These are phyloP conservation scores for Brassica carinata DNA, from an alignment of 345 rosid species.

Conservation along the genomic window DNA sequence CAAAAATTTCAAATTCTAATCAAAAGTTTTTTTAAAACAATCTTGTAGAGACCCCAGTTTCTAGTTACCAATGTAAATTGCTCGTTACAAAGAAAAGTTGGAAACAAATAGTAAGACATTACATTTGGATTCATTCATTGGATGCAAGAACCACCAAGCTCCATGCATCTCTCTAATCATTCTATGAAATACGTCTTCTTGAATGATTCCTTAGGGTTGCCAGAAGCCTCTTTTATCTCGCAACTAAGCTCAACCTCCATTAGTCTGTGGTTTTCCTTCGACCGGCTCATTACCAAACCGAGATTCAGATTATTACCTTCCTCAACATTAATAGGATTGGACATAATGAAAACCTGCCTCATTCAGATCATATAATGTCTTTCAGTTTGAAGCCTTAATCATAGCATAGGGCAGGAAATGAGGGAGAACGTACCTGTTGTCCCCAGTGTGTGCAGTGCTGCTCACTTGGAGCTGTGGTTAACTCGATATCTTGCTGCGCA, in stretches of 20 bases:
- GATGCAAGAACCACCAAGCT: conserved; percentile 26
- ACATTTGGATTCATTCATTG: conserved; percentile 20
- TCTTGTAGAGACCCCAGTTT: conserved; percentile 6
- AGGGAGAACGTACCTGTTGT: conserved; percentile 67
- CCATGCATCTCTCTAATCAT: conserved; percentile 42
- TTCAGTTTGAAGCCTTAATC: not conserved
- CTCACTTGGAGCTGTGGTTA: conserved; percentile 87
- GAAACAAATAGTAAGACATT: conserved; percentile 23
- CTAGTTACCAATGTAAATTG: conserved; percentile 10
- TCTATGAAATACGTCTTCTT: conserved; percentile 69
- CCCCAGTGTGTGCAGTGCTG: conserved; percentile 94
- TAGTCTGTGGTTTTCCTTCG: conserved; percentile 83
- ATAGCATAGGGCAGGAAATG: not conserved
- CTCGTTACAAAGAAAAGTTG: not conserved
- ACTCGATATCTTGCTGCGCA: conserved; percentile 67
- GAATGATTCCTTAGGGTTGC: conserved; percentile 50
- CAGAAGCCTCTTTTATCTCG: conserved; percentile 59
- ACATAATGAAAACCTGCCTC: conserved; percentile 73
- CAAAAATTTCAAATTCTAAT: not conserved
- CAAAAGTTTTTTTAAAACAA: conserved; percentile 3
- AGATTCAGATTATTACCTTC: conserved; percentile 64
- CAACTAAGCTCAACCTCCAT: conserved; percentile 82
- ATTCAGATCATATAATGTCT: not conserved
- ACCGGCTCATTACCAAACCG: conserved; percentile 77
- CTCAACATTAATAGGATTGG: conserved; percentile 49